Evolutionary conservation across 495 filamentous ascomycete species (phyloP), one percentile per base, ranked within the genome.

Genomic region (Thozetella sp.): DNA sequence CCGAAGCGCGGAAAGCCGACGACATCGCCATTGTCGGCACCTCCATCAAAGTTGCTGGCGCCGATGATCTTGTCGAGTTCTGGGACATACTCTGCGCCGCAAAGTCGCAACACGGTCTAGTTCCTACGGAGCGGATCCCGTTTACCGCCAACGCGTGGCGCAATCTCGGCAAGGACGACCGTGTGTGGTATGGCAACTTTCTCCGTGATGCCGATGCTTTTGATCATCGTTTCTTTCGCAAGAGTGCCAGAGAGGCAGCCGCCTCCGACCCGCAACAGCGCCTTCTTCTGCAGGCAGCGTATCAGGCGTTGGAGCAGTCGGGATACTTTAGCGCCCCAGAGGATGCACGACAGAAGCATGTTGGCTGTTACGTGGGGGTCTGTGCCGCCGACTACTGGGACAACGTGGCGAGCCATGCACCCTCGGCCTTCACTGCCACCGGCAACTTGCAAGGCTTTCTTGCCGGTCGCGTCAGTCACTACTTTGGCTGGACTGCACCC

Each of bases 191-290:
- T 24, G 72, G 72, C 1, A 75, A 75, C 25, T 67, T 73, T 23
- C 25, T 73, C 11, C 59, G 63, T 1, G 68, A 76, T n/a, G 25
- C 55, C 13, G 61, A 65, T 17, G 53, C 48, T 13, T 77, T 77
- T 71, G 85, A 88, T 56, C 75, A 81, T 48, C 60, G 68, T 4
- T 86, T 87, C 70, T 88, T 85, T 72, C 75, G 72, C 52, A 76
- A 68, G 34, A 75, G 67, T 15, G 66, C 76, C 0, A 68, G 79
- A 2, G 85, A 88, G 62, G 74, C 76, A 0, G 61, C 66, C n/a
- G 68, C 73, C 1, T 80, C 77, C 65, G 85, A 86, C 51, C 85
- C 83, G 0, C 80, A 83, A 53, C 81, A 82, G 40, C 68, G 83
- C 0, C 67, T 81, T 0, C 51, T 83, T 0, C 75, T 86, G 2